These are phyloP conservation scores for Lactarius sanguifluus DNA, from an alignment of 768 basidiomycete species.

Conservation along the genomic window DNA sequence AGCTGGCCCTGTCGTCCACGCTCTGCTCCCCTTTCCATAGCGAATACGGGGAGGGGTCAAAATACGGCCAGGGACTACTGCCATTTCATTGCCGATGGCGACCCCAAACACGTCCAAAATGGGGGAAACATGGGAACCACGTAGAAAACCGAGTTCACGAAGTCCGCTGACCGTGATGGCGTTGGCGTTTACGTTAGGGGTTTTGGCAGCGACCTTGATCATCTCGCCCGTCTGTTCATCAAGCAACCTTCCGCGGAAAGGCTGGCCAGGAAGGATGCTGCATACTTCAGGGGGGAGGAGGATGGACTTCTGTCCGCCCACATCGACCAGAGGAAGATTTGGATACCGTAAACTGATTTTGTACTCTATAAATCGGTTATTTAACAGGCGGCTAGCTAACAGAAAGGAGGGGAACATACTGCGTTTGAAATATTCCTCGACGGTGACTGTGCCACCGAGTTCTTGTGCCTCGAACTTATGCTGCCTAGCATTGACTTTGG, in stretches of 20 bases:
- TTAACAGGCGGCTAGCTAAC: not conserved
- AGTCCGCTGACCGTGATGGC: slow-evolving; percentile 48
- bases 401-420: slow-evolving; percentile 38
- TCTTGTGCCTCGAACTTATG: slow-evolving; percentile 45
- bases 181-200: slow-evolving; percentile 49
- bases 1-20: slow-evolving; percentile 49
- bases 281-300: slow-evolving; percentile 51
- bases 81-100: slow-evolving; percentile 48
- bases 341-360: slow-evolving; percentile 41
- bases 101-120: slow-evolving; percentile 48
- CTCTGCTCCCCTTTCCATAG: slow-evolving; percentile 38
- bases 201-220: slow-evolving; percentile 51
- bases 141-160: slow-evolving; percentile 42
- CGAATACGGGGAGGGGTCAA: slow-evolving; percentile 45
- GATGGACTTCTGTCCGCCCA: slow-evolving; percentile 46
- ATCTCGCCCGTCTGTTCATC: slow-evolving; percentile 53
- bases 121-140: slow-evolving; percentile 31
- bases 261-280: slow-evolving; percentile 45
- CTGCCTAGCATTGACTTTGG: slow-evolving; percentile 41
- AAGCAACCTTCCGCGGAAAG: slow-evolving; percentile 51
- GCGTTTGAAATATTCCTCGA: slow-evolving; percentile 47
- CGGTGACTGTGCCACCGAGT: slow-evolving; percentile 41
- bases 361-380: slow-evolving; percentile 41
- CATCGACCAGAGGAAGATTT: slow-evolving; percentile 45
- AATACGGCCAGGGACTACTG: slow-evolving; percentile 55